Evolutionary conservation across 805 yeast genomes (phyloP).

Genomic region (Crinitomyces ghanaensis): DNA sequence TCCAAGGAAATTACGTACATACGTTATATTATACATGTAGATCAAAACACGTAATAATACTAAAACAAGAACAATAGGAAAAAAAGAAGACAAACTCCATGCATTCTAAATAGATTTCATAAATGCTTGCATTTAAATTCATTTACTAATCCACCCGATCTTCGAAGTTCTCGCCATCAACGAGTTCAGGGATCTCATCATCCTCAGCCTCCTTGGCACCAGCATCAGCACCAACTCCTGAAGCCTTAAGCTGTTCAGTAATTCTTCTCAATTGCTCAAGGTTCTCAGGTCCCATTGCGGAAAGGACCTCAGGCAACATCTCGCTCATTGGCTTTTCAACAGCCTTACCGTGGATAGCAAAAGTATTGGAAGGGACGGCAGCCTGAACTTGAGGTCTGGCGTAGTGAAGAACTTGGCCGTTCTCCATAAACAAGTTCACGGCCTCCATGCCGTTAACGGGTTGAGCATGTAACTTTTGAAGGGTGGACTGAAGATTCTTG

Average conservation of each 20-base stretch:
- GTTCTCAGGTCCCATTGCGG: conserved; percentile 95
- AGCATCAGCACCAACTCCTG: conserved; percentile 34
- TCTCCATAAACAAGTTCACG: conserved; percentile 95
- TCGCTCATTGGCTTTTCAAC: conserved; percentile 88
- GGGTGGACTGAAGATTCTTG: conserved; percentile 77
- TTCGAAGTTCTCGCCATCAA: conserved; percentile 82
- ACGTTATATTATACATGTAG: too few species aligned
- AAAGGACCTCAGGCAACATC: conserved; percentile 85
- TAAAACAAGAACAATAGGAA: too few species aligned
- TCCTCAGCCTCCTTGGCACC: conserved; percentile 35
- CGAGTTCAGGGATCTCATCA: conserved; percentile 55
- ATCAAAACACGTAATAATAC: too few species aligned
- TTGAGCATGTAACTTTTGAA: conserved; percentile 82
- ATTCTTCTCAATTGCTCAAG: conserved; percentile 77
- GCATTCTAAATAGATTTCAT: too few species aligned
- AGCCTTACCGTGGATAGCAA: conserved; percentile 89
- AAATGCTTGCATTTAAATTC: too few species aligned
- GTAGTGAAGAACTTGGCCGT: conserved; percentile 93
- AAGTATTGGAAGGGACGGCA: conserved; percentile 81
- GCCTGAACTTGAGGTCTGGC: conserved; percentile 94
- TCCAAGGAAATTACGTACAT: too few species aligned
- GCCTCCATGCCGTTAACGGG: conserved; percentile 85
- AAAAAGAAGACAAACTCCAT: too few species aligned
- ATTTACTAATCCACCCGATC: conserved; percentile 47
- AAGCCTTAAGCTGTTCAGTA: conserved; percentile 63